These are phyloP conservation scores for Chytriomyces confervae DNA, from an alignment of 192 early-diverging fungal genomes.

Conservation along the genomic window DNA sequence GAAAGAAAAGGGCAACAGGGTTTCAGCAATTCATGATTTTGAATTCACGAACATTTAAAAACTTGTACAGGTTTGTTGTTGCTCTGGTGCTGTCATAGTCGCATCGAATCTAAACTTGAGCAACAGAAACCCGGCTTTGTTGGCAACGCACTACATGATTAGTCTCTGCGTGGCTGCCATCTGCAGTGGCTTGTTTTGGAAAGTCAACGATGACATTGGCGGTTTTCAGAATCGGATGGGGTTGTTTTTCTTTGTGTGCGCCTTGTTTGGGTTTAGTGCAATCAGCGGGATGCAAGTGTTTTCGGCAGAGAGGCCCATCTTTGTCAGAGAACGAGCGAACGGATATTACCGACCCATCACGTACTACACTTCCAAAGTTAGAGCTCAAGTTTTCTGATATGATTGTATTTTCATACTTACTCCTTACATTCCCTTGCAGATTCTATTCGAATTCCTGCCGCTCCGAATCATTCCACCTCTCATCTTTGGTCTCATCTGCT, in stretches of 20 bases:
- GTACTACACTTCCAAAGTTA: slow-evolving; percentile 52
- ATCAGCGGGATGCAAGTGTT: slow-evolving; percentile 70
- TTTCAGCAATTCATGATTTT: too few species aligned
- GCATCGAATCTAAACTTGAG: too few species aligned
- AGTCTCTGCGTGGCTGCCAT: too few species aligned
- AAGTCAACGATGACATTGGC: background rate
- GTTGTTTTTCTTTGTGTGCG: slow-evolving; percentile 73
- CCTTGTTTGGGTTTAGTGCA: slow-evolving; percentile 73
- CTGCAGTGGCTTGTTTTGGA: background rate
- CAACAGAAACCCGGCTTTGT: too few species aligned
- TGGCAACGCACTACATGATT: too few species aligned
- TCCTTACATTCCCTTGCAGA: background rate
- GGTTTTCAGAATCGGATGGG: slow-evolving; percentile 79
- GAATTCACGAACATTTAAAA: too few species aligned
- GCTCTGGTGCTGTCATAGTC: too few species aligned
- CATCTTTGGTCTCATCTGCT: slow-evolving; percentile 44
- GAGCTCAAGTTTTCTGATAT: too few species aligned
- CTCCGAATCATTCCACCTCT: slow-evolving; percentile 81
- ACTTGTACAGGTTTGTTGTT: too few species aligned
- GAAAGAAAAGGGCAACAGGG: too few species aligned
- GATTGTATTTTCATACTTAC: too few species aligned
- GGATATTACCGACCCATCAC: slow-evolving; percentile 73
- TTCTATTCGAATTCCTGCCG: slow-evolving; percentile 76
- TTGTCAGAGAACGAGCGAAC: slow-evolving; percentile 76
- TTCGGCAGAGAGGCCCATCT: slow-evolving; percentile 69